A percentile compares a stretch with the other conserved stretches of the same genome.
These are phyloP conservation scores for Aristolochia fimbriata DNA, from an alignment of 164 flowering plant species.

Conservation along the genomic window DNA sequence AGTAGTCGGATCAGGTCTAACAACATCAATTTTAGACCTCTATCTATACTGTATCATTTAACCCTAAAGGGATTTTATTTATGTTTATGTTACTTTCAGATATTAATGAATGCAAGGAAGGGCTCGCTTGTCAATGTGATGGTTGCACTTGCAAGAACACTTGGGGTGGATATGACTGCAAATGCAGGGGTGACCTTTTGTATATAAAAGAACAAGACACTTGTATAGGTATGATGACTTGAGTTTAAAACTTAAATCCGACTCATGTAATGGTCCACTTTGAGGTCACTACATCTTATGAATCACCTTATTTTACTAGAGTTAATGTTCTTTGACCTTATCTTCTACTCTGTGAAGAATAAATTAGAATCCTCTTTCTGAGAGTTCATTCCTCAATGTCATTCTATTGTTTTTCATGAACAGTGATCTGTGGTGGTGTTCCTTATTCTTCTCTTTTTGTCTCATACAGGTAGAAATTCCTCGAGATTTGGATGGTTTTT, in stretches of 20 bases:
- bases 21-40: too few species aligned
- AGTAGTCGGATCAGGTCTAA: too few species aligned
- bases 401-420: neutral
- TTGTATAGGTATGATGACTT: constrained; percentile 66
- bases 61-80: constrained; percentile 1
- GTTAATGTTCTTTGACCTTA: neutral
- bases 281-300: neutral
- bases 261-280: neutral
- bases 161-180: constrained; percentile 89
- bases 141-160: constrained; percentile 76
- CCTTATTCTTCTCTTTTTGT: neutral
- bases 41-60: neutral
- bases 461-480: constrained; percentile 35
- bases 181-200: constrained; percentile 50
- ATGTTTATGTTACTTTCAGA: constrained; percentile 27
- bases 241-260: neutral
- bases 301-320: neutral
- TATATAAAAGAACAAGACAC: constrained; percentile 78
- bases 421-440: neutral
- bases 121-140: constrained; percentile 63
- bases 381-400: too few species aligned
- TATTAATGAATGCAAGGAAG: constrained; percentile 73
- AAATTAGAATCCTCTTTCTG: too few species aligned
- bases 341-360: too few species aligned
- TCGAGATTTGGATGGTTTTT: constrained; percentile 51